A percentile compares a stretch with the other conserved stretches of the same genome.
Conservation (phyloP, 192 early-diverging fungal genomes). For the Chytriomyces sp. region DNA sequence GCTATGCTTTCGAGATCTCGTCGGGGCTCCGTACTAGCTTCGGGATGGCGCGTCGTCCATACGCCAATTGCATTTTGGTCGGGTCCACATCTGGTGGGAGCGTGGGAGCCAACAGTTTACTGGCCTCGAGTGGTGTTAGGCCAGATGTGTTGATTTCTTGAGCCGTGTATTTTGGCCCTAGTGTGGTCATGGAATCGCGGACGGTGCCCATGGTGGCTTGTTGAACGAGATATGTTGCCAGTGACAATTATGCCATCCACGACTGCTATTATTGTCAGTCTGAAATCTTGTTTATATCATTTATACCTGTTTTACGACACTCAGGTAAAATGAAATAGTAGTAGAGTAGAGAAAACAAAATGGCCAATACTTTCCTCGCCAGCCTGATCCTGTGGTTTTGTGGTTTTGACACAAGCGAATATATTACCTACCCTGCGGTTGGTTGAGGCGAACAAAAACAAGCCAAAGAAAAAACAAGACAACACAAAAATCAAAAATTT, state of each 20-base stretch:
- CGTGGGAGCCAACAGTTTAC: conserved; percentile 23
- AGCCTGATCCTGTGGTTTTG: too few relatives aligned
- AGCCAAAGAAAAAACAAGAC: background rate
- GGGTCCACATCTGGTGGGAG: conserved; percentile 45
- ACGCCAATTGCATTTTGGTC: conserved; percentile 52
- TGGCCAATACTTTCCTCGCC: too few relatives aligned
- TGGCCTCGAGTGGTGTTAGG: conserved; percentile 30
- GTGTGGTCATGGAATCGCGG: background rate
- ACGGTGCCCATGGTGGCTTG: background rate
- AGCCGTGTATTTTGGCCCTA: conserved; percentile 14
- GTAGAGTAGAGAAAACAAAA: too few relatives aligned
- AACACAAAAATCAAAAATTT: background rate
- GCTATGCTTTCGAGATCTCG: background rate
- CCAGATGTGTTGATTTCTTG: conserved; percentile 30
- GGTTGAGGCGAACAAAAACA: too few relatives aligned
- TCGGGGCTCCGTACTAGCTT: conserved; percentile 45
- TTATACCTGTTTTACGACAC: too few relatives aligned
- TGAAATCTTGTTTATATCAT: too few relatives aligned
- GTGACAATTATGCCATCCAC: too few relatives aligned
- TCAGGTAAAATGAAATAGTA: too few relatives aligned
- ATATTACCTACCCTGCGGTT: too few relatives aligned
- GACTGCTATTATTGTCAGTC: too few relatives aligned
- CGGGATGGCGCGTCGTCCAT: conserved; percentile 49
- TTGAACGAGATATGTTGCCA: too few relatives aligned
- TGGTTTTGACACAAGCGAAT: too few relatives aligned